A percentile compares a stretch with the other conserved stretches of the same genome.
Conservation (phyloP, 2,329 filamentous ascomycete genomes). For the Mariannaea sp. region DNA sequence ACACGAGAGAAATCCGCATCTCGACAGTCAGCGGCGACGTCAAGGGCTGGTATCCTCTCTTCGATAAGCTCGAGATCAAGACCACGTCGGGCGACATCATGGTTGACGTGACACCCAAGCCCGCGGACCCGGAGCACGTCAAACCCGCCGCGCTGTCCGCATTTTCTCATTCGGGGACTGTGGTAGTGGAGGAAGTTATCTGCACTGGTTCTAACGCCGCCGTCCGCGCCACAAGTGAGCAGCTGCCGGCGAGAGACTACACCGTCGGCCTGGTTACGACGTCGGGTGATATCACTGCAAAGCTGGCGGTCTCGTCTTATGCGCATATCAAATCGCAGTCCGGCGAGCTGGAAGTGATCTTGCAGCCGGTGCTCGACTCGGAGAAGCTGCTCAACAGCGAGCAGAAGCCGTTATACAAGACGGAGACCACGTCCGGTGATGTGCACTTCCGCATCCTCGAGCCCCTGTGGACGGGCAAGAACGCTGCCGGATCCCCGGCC, state of each 20-base stretch:
- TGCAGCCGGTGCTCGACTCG: conserved; percentile 51
- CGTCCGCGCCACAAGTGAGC: conserved; percentile 25
- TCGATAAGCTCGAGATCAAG: conserved; percentile 52
- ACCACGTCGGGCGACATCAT: conserved; percentile 51
- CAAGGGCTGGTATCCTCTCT: conserved; percentile 56
- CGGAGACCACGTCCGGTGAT: conserved; percentile 51
- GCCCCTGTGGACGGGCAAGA: conserved; percentile 47
- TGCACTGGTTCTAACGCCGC: conserved; percentile 20
- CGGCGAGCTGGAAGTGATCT: conserved; percentile 46
- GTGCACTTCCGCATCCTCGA: conserved; percentile 48
- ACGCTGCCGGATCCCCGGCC: conserved; percentile 18
- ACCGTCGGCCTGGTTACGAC: conserved; percentile 49
- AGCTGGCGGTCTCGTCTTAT: conserved; percentile 46
- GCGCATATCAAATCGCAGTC: conserved; percentile 47
- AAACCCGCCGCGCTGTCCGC: conserved; percentile 49
- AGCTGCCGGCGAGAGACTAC: conserved; percentile 56
- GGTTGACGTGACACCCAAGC: conserved; percentile 48
- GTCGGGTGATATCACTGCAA: conserved; percentile 50
- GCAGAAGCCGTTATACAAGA: conserved; percentile 43
- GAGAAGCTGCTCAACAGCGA: conserved; percentile 13
- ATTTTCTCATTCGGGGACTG: conserved; percentile 49
- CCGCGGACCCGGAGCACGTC: conserved; percentile 41
- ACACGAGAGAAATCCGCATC: conserved; percentile 49
- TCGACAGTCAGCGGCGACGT: conserved; percentile 51
- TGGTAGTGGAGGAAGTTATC: conserved; percentile 50